phyloP scores from a whole-genome alignment of 148 eudicot species.

The Amaranthus hypochondriacus region DNA sequence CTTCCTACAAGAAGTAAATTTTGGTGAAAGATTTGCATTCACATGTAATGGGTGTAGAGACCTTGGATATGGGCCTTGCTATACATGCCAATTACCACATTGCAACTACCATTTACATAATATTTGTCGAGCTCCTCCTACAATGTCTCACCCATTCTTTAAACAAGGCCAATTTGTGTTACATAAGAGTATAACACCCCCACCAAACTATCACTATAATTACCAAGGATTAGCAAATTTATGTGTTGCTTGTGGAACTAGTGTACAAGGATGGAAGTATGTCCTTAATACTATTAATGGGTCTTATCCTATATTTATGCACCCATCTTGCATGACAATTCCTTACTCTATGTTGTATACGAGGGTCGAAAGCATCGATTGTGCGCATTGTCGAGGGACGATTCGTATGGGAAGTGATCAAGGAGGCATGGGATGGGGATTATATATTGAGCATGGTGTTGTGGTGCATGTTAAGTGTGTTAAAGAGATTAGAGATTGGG shows the following conservation, averaged over 20 bases:
- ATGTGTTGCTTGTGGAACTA: conserved; percentile 10
- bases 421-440: neutral
- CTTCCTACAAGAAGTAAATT: neutral
- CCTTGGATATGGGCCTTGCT: conserved; percentile 8
- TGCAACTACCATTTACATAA: conserved; percentile 15
- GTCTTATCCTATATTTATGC: neutral
- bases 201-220: neutral
- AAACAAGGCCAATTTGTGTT: neutral
- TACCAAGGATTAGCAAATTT: neutral
- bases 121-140: conserved; percentile 3
- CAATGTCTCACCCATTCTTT: neutral
- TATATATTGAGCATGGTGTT: neutral
- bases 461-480: neutral
- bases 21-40: conserved; percentile 10
- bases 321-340: neutral
- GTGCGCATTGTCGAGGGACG: neutral
- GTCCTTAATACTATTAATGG: neutral
- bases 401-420: too few species aligned
- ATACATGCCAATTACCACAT: neutral
- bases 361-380: neutral
- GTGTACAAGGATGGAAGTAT: conserved; percentile 10
- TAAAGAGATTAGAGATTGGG: neutral
- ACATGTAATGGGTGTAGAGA: conserved; percentile 8
- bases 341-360: too few species aligned
- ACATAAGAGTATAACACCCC: neutral